These are phyloP conservation scores for Silene vulgaris DNA, from an alignment of 179 eudicot genomes.

Conservation along the genomic window DNA sequence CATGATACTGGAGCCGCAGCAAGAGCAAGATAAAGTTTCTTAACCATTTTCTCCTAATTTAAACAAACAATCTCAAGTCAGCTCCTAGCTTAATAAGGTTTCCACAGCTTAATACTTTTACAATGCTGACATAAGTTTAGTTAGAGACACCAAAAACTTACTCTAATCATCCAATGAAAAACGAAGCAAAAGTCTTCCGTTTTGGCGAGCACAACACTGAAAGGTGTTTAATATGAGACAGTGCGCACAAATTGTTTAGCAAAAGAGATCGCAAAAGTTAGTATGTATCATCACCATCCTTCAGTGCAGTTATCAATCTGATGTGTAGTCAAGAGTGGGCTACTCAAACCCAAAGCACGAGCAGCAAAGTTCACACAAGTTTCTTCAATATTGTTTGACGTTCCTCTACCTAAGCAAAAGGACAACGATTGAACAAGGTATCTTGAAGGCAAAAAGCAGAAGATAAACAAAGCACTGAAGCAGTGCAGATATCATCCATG, in stretches of 20 bases:
- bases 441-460: not conserved
- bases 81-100: constrained; percentile 5
- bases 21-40: constrained; percentile 88
- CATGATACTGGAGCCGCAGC: constrained; percentile 73
- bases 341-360: constrained; percentile 69
- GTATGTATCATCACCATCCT: constrained; percentile 59
- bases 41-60: constrained; percentile 72
- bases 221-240: constrained; percentile 21
- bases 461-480: not conserved
- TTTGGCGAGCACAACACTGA: constrained; percentile 84
- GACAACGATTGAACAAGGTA: constrained; percentile 5
- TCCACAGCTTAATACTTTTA: constrained; percentile 1
- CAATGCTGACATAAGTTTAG: not conserved
- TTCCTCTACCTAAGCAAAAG: constrained; percentile 68
- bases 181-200: constrained; percentile 73
- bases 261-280: not conserved
- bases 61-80: constrained; percentile 15
- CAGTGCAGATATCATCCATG: not conserved
- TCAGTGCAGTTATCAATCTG: constrained; percentile 97
- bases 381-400: constrained; percentile 92
- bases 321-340: constrained; percentile 77
- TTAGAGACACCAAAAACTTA: constrained; percentile 32
- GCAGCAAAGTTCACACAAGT: constrained; percentile 84
- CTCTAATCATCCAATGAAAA: constrained; percentile 79
- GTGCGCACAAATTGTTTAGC: not conserved